Conservation (phyloP, 495 filamentous ascomycete genomes). For the Podospora pseudoanserina region DNA sequence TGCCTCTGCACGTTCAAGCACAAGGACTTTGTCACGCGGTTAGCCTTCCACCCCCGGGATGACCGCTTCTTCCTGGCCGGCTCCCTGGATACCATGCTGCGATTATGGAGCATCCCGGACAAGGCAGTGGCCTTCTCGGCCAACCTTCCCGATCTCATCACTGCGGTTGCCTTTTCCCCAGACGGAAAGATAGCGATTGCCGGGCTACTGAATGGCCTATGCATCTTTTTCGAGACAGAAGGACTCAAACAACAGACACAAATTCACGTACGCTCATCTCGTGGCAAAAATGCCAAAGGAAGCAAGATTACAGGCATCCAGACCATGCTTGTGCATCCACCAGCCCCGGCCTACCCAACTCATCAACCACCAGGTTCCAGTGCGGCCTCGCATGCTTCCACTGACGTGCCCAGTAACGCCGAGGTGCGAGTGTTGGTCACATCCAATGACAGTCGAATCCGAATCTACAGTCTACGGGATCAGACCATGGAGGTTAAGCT, state of each 20-base stretch:
- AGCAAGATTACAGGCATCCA: constrained; percentile 97
- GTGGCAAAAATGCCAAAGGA: constrained; percentile 90
- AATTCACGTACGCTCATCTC: constrained; percentile 82
- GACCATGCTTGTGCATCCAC: constrained; percentile 58
- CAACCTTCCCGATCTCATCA: constrained; percentile 82
- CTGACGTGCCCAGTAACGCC: constrained; percentile 37
- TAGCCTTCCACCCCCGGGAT: constrained; percentile 91
- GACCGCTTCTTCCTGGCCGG: constrained; percentile 97
- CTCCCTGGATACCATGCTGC: constrained; percentile 84
- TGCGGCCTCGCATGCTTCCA: constrained; percentile 18
- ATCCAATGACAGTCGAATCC: constrained; percentile 92
- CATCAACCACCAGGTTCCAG: constrained; percentile 38
- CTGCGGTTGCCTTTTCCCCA: constrained; percentile 87
- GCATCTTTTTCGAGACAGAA: constrained; percentile 93
- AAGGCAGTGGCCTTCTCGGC: constrained; percentile 88
- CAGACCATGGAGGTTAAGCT: constrained; percentile 85
- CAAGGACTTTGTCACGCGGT: constrained; percentile 90
- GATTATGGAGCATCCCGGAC: constrained; percentile 96
- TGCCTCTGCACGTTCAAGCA: constrained; percentile 96
- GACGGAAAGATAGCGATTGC: constrained; percentile 89
- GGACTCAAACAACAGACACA: constrained; percentile 79
- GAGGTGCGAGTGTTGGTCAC: constrained; percentile 86
- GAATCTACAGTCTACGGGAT: constrained; percentile 81
- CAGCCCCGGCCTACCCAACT: constrained; percentile 1
- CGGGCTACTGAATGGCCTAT: constrained; percentile 79